These are phyloP conservation scores for Trichoderma parareesei DNA, from an alignment of 495 filamentous ascomycete genomes.

Conservation along the genomic window DNA sequence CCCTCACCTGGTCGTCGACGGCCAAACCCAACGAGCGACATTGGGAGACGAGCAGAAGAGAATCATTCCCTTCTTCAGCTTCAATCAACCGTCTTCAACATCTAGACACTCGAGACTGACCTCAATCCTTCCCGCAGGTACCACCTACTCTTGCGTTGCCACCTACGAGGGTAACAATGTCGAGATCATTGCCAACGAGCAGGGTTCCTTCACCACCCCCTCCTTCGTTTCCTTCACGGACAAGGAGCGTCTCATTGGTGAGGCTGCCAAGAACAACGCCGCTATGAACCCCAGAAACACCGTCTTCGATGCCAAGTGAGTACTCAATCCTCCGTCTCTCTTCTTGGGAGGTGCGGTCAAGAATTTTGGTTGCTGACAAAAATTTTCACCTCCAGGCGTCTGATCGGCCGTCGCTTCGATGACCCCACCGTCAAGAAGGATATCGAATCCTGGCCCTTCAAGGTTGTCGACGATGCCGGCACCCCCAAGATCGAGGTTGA, in stretches of 20 bases:
- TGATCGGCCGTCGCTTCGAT: conserved; percentile 90
- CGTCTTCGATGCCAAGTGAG: conserved; percentile 92
- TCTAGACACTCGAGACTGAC: conserved; percentile 8
- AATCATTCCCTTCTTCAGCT: neutral
- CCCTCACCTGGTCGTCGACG: conserved; percentile 4
- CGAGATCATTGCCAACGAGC: conserved; percentile 99
- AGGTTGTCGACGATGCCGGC: conserved; percentile 79
- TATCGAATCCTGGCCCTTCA: conserved; percentile 97
- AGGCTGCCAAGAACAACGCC: conserved; percentile 99
- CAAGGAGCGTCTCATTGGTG: conserved; percentile 95
- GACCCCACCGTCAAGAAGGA: conserved; percentile 98
- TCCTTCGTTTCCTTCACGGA: conserved; percentile 99
- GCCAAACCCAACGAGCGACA: neutral
- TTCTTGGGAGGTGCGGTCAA: neutral
- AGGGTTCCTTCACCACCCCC: conserved; percentile 96
- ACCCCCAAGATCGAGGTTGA: conserved; percentile 92
- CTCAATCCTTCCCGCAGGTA: conserved; percentile 49
- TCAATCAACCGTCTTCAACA: neutral
- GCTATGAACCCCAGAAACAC: conserved; percentile 98
- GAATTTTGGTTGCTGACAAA: conserved; percentile 5
- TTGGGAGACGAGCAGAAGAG: neutral
- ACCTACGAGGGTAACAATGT: conserved; percentile 99
- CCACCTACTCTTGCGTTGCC: conserved; percentile 99
- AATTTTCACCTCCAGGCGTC: conserved; percentile 47
- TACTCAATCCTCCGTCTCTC: conserved; percentile 8